phyloP scores from a whole-genome alignment of 257 asterid species.

The Penstemon eatonii region DNA sequence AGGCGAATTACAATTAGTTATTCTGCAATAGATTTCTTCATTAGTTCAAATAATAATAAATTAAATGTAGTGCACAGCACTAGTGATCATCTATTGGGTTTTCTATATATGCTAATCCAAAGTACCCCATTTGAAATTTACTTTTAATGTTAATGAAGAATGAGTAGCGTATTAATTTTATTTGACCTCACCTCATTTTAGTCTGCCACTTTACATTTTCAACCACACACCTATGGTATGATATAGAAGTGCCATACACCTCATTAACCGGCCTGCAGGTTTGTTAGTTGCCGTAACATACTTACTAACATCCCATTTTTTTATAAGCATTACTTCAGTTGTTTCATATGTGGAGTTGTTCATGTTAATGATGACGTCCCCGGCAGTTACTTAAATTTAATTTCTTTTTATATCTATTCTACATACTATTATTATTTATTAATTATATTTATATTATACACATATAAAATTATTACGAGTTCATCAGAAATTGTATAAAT shows the following conservation, averaged over 20 bases:
- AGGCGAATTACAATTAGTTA: too few species aligned
- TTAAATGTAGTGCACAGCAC: too few species aligned
- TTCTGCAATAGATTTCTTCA: too few species aligned
- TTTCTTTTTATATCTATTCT: too few species aligned
- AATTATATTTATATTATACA: not conserved
- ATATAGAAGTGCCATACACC: constrained; percentile 30
- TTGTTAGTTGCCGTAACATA: constrained; percentile 16
- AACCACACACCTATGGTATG: constrained; percentile 19
- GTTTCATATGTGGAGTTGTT: too few species aligned
- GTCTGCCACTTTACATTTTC: constrained; percentile 12
- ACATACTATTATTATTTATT: too few species aligned
- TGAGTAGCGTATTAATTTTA: constrained; percentile 26
- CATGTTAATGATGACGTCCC: too few species aligned
- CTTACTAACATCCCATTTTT: not conserved
- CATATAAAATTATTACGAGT: not conserved
- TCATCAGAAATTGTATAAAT: not conserved
- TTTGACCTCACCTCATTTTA: constrained; percentile 23
- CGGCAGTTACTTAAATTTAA: too few species aligned
- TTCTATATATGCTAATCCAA: not conserved
- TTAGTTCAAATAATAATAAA: too few species aligned
- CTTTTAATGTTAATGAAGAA: not conserved
- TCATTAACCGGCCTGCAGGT: not conserved
- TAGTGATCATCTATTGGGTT: not conserved
- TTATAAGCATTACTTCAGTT: too few species aligned
- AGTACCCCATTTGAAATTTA: constrained; percentile 12